Evolutionary conservation across 352 stramenopile genomes (phyloP).

Genomic region (Plasmopara muralis): DNA sequence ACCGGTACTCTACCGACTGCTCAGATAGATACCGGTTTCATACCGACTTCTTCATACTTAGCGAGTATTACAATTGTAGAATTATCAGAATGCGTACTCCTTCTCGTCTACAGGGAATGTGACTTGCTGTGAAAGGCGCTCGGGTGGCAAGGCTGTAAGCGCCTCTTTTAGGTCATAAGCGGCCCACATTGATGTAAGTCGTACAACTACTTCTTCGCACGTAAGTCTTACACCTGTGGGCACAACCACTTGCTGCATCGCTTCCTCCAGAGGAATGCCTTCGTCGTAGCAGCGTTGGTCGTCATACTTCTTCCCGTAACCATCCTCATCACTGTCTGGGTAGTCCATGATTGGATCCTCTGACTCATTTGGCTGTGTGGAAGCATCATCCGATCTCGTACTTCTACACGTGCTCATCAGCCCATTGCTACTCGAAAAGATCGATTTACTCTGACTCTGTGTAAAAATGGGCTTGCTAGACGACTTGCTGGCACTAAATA

Average conservation of each 20-base stretch:
- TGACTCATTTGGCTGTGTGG: conserved; percentile 46
- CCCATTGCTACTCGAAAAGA: conserved; percentile 28
- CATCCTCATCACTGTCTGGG: conserved; percentile 33
- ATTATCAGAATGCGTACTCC: conserved; percentile 33
- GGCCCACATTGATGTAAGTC: conserved; percentile 75
- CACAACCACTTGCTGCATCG: conserved; percentile 75
- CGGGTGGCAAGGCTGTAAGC: conserved; percentile 39
- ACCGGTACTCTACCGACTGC: neutral
- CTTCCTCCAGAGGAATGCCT: conserved; percentile 58
- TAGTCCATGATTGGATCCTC: conserved; percentile 41
- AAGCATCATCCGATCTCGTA: conserved; percentile 31
- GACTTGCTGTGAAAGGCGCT: conserved; percentile 42
- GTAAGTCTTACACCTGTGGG: conserved; percentile 43
- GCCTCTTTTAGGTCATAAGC: conserved; percentile 57
- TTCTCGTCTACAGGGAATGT: conserved; percentile 34
- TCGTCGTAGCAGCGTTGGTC: conserved; percentile 65
- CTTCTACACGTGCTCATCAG: conserved; percentile 16
- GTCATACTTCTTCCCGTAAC: conserved; percentile 43
- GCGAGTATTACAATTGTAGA: conserved; percentile 18
- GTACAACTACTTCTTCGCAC: conserved; percentile 68
- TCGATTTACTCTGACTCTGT: conserved; percentile 28
- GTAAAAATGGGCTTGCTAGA: conserved; percentile 34
- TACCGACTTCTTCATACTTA: conserved; percentile 37
- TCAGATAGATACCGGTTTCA: conserved; percentile 20
- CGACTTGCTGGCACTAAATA: conserved; percentile 34